These are phyloP conservation scores for Erysimum pusillum DNA, from an alignment of 441 rosid genomes.

Conservation along the genomic window DNA sequence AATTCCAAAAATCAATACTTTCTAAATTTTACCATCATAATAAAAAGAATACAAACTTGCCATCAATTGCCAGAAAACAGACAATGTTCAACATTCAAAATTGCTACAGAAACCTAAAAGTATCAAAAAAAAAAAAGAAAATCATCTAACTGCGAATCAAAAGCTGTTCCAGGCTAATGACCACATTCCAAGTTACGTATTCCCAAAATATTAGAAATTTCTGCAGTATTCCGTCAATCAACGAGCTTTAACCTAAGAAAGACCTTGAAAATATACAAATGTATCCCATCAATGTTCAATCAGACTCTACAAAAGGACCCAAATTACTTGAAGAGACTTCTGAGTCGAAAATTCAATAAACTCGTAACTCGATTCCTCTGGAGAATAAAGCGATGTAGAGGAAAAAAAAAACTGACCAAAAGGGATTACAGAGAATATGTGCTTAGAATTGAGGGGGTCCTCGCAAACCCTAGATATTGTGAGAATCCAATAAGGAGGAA, in stretches of 20 bases:
- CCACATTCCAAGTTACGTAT: background rate
- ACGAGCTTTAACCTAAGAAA: background rate
- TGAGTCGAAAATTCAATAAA: slow-evolving; percentile 6
- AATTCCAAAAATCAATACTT: slow-evolving; percentile 1
- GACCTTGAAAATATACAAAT: background rate
- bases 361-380: slow-evolving; percentile 15
- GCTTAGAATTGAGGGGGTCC: background rate
- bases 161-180: slow-evolving; percentile 4
- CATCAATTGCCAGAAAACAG: slow-evolving; percentile 21
- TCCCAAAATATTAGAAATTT: background rate
- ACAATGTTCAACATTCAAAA: slow-evolving; percentile 23
- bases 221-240: slow-evolving; percentile 3
- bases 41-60: background rate
- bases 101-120: background rate
- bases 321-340: slow-evolving; percentile 8
- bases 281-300: slow-evolving; percentile 16
- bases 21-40: slow-evolving; percentile 3
- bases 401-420: slow-evolving; percentile 26
- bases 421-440: background rate
- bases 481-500: slow-evolving; percentile 26
- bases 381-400: background rate
- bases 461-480: slow-evolving; percentile 46
- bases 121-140: background rate
- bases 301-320: slow-evolving; percentile 23
- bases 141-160: background rate